Evolutionary conservation across 371 early-diverging fungal genomes (phyloP).

Genomic region (Thermomucor indicae-seudaticae): DNA sequence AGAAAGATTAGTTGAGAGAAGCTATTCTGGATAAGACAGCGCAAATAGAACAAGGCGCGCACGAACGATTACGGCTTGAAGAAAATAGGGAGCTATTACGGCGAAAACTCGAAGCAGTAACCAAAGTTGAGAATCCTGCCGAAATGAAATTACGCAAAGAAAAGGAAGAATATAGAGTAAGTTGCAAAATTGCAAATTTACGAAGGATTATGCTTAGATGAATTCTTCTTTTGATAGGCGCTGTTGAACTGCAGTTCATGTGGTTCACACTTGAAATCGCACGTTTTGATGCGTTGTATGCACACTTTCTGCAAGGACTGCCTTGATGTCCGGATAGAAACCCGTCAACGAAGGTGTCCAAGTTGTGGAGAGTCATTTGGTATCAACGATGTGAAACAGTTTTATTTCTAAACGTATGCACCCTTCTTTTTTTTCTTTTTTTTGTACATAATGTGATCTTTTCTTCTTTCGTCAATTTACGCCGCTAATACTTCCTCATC

Average conservation of each 20-base stretch:
- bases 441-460: not conserved
- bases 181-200: not conserved
- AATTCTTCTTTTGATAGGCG: slow-evolving; percentile 41
- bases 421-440: not conserved
- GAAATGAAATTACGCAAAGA: slow-evolving; percentile 48
- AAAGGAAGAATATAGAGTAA: slow-evolving; percentile 40
- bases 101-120: slow-evolving; percentile 49
- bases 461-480: not conserved
- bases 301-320: slow-evolving; percentile 97
- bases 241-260: slow-evolving; percentile 90
- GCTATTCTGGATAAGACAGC: slow-evolving; percentile 54
- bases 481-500: not conserved
- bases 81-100: slow-evolving; percentile 57
- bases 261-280: slow-evolving; percentile 78
- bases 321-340: slow-evolving; percentile 84
- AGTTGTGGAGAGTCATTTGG: slow-evolving; percentile 93
- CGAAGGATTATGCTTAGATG: not conserved
- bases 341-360: slow-evolving; percentile 98
- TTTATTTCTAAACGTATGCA: slow-evolving; percentile 69
- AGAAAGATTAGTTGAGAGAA: slow-evolving; percentile 32
- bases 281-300: slow-evolving; percentile 87
- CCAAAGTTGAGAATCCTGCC: slow-evolving; percentile 48
- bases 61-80: slow-evolving; percentile 42
- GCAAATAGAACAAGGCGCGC: slow-evolving; percentile 53
- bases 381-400: slow-evolving; percentile 83